A percentile compares a stretch with the other conserved stretches of the same genome.
These are phyloP conservation scores for Tylopilus felleus DNA, from an alignment of 768 basidiomycete species.

Conservation along the genomic window DNA sequence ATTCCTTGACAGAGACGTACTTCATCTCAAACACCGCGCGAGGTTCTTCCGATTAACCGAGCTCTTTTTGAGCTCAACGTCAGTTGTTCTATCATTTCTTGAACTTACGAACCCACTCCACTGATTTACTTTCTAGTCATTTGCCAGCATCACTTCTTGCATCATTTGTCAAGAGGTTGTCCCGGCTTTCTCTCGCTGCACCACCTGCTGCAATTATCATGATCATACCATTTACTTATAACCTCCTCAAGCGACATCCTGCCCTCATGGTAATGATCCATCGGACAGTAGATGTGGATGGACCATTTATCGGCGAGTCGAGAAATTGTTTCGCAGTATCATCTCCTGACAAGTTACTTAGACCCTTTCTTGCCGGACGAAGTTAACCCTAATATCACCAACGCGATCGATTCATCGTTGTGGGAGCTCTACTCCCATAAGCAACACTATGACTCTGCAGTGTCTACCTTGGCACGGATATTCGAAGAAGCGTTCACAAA, in stretches of 20 bases:
- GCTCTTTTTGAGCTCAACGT: constrained; percentile 91
- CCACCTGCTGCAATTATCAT: constrained; percentile 90
- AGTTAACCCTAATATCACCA: constrained; percentile 68
- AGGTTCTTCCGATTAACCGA: constrained; percentile 94
- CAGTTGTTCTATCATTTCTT: constrained; percentile 29
- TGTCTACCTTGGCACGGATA: constrained; percentile 85
- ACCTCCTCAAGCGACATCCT: constrained; percentile 88
- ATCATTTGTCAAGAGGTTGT: constrained; percentile 90
- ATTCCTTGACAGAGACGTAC: constrained; percentile 81
- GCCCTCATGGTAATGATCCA: constrained; percentile 93
- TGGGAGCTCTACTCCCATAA: constrained; percentile 88
- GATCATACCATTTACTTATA: constrained; percentile 91
- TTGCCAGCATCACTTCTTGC: constrained; percentile 89
- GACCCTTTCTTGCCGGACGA: constrained; percentile 73
- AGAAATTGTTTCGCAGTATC: background rate
- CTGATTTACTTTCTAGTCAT: constrained; percentile 51
- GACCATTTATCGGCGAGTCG: constrained; percentile 34
- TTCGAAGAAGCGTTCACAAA: constrained; percentile 95
- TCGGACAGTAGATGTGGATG: constrained; percentile 41
- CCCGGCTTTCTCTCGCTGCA: constrained; percentile 77
- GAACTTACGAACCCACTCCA: background rate
- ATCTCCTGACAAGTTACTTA: constrained; percentile 18
- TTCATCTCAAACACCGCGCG: constrained; percentile 90
- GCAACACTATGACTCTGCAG: constrained; percentile 79
- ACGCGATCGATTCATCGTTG: constrained; percentile 81